phyloP scores from a whole-genome alignment of 805 yeast genomes.

The Candida nemodendra region DNA sequence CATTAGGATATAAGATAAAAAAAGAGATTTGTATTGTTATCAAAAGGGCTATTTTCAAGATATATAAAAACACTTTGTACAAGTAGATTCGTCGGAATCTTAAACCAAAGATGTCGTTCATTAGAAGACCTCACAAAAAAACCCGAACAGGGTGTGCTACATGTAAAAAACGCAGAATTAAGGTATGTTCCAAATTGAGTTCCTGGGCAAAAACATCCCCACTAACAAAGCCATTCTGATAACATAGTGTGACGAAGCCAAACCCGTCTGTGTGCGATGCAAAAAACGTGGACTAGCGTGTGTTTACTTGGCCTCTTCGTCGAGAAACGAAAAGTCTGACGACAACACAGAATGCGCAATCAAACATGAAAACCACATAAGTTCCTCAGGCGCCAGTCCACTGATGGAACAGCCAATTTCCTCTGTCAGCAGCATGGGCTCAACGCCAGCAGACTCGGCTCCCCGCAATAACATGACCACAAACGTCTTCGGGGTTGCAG shows the following conservation, averaged over 20 bases:
- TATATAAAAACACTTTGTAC: not conserved
- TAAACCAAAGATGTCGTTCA: constrained; percentile 18
- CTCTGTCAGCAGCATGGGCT: not conserved
- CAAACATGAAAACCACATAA: not conserved
- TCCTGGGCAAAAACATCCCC: not conserved
- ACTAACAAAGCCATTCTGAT: constrained; percentile 1
- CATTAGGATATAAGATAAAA: too few species aligned
- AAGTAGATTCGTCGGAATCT: too few species aligned
- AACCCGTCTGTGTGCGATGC: constrained; percentile 24
- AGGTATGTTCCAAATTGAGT: too few species aligned
- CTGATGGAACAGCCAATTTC: not conserved
- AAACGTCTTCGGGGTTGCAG: not conserved
- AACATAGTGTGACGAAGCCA: constrained; percentile 26
- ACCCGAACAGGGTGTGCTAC: constrained; percentile 25
- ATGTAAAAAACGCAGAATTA: constrained; percentile 24
- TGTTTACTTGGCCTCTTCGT: constrained; percentile 5
- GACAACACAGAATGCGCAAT: not conserved
- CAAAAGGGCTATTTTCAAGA: constrained; percentile 1
- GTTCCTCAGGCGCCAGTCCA: not conserved
- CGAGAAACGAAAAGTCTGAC: not conserved
- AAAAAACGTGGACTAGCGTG: constrained; percentile 21
- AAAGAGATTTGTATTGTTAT: too few species aligned
- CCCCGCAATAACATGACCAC: not conserved
- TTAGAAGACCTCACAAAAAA: constrained; percentile 26
- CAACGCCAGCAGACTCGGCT: not conserved